These are phyloP conservation scores for Marasmius sp. DNA, from an alignment of 1,284 basidiomycete species.

Conservation along the genomic window DNA sequence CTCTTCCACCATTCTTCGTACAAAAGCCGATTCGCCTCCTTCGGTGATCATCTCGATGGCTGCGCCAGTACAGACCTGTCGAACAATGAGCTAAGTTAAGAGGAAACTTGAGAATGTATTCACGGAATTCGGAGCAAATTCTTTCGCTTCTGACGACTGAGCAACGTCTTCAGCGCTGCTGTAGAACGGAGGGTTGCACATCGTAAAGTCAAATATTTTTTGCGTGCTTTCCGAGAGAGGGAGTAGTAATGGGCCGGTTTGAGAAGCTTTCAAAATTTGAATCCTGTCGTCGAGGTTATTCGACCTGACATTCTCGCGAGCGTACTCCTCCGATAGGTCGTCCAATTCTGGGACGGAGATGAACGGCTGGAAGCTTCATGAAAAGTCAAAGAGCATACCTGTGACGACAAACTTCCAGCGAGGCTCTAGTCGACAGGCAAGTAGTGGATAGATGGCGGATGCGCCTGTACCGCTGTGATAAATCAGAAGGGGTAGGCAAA, in stretches of 20 bases:
- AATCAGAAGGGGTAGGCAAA: neutral
- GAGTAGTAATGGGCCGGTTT: conserved; percentile 48
- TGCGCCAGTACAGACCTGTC: conserved; percentile 79
- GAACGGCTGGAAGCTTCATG: neutral
- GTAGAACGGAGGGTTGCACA: conserved; percentile 98
- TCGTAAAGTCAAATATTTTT: conserved; percentile 68
- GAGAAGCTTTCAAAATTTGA: conserved; percentile 38
- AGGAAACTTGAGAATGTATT: neutral
- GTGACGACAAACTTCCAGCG: conserved; percentile 69
- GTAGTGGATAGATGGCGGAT: conserved; percentile 85
- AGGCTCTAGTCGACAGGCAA: conserved; percentile 60
- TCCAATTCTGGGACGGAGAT: conserved; percentile 61
- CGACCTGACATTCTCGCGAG: conserved; percentile 49
- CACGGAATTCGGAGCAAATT: conserved; percentile 64
- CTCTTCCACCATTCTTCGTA: conserved; percentile 77
- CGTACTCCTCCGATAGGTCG: conserved; percentile 51
- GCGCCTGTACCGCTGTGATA: conserved; percentile 84
- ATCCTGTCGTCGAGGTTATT: conserved; percentile 60
- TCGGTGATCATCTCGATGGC: conserved; percentile 83
- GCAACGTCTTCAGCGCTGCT: conserved; percentile 66
- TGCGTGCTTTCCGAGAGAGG: conserved; percentile 33
- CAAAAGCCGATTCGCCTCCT: conserved; percentile 85
- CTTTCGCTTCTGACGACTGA: conserved; percentile 61
- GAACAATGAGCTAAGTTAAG: neutral
- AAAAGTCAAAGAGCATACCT: conserved; percentile 35